Percentiles rank a stretch among this genome's conserved stretches.
phyloP scores from a whole-genome alignment of 768 basidiomycete genomes.

The Leccinum aurantiacum region DNA sequence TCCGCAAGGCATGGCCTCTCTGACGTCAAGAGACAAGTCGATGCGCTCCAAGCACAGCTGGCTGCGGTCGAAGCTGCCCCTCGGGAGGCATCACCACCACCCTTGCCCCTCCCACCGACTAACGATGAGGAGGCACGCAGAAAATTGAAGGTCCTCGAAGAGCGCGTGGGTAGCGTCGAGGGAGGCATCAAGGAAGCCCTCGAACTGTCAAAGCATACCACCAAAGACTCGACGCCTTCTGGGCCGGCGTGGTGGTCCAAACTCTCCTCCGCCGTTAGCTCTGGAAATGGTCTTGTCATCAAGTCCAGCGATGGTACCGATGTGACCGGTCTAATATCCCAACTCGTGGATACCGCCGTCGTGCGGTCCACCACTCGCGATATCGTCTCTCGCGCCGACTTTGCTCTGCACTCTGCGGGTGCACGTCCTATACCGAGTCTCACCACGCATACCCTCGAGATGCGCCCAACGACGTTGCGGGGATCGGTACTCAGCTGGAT shows the following conservation, averaged over 20 bases:
- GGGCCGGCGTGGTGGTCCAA: constrained; percentile 74
- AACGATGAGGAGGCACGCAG: constrained; percentile 59
- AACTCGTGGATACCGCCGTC: constrained; percentile 77
- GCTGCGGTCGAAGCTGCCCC: constrained; percentile 29
- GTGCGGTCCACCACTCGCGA: constrained; percentile 69
- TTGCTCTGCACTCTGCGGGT: constrained; percentile 81
- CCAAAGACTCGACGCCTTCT: constrained; percentile 37
- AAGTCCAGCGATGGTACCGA: constrained; percentile 77
- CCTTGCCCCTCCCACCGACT: constrained; percentile 15
- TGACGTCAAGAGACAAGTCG: constrained; percentile 56
- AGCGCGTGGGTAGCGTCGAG: constrained; percentile 60
- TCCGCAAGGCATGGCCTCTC: constrained; percentile 46
- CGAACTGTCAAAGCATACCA: constrained; percentile 56
- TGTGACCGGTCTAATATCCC: constrained; percentile 63
- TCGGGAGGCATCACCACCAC: constrained; percentile 17
- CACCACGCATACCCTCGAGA: constrained; percentile 76
- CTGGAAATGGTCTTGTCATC: constrained; percentile 55
- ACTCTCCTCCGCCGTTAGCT: constrained; percentile 45
- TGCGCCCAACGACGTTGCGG: constrained; percentile 52
- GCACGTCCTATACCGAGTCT: constrained; percentile 78
- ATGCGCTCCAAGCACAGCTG: constrained; percentile 47
- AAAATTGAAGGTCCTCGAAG: constrained; percentile 58
- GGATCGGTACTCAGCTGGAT: constrained; percentile 53
- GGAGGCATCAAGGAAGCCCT: constrained; percentile 68
- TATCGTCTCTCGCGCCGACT: constrained; percentile 78